These are phyloP conservation scores for Flaveria bidentis DNA, from an alignment of 129 eudicot species.

Conservation along the genomic window DNA sequence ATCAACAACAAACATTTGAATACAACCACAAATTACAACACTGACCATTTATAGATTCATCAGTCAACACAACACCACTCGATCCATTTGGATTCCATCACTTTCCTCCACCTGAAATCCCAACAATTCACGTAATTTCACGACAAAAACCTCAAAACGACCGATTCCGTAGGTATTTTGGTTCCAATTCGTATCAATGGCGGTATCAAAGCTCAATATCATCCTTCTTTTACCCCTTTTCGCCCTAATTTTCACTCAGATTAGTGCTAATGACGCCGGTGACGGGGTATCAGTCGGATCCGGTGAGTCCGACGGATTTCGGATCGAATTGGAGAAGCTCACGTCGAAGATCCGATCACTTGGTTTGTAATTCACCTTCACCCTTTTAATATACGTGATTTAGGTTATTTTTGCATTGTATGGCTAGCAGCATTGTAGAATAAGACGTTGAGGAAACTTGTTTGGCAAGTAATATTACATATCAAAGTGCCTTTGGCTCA, in stretches of 20 bases:
- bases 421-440: not conserved
- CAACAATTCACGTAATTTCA: slow-evolving; percentile 12
- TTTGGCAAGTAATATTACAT: not conserved
- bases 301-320: slow-evolving; percentile 40
- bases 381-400: not conserved
- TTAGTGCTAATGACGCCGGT: slow-evolving; percentile 39
- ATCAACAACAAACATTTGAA: slow-evolving; percentile 13
- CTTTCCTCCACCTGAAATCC: not conserved
- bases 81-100: not conserved
- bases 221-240: slow-evolving; percentile 39
- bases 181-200: slow-evolving; percentile 37
- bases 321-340: slow-evolving; percentile 54
- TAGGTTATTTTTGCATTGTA: not conserved
- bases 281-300: slow-evolving; percentile 45
- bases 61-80: slow-evolving; percentile 31
- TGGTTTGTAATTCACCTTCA: slow-evolving; percentile 43
- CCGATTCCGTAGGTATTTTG: not conserved
- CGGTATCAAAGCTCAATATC: slow-evolving; percentile 39
- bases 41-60: not conserved
- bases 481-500: no score
- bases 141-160: slow-evolving; percentile 20
- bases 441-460: not conserved
- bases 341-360: slow-evolving; percentile 63
- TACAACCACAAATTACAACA: not conserved
- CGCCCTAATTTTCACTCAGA: slow-evolving; percentile 39